These are phyloP conservation scores for Musa acuminata DNA, from an alignment of 176 grass and related monocot genomes.

Conservation along the genomic window DNA sequence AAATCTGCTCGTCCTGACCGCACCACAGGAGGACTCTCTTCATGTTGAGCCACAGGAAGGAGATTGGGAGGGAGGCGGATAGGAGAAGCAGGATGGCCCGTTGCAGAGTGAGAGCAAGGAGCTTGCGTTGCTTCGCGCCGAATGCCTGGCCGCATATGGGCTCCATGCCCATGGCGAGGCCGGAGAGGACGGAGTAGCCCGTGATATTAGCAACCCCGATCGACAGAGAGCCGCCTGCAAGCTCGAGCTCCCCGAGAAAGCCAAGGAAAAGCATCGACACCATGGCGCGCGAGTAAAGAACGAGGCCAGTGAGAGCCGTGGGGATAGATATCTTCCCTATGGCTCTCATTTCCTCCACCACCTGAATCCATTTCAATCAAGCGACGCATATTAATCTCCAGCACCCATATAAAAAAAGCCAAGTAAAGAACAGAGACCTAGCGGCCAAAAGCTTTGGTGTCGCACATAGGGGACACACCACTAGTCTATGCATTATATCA, in stretches of 20 bases:
- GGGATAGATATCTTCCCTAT: constrained; percentile 77
- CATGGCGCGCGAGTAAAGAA: constrained; percentile 81
- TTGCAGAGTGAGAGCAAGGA: constrained; percentile 74
- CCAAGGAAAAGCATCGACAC: constrained; percentile 97
- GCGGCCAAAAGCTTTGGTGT: neutral
- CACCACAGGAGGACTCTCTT: constrained; percentile 31
- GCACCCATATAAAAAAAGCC: neutral
- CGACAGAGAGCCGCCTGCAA: constrained; percentile 73
- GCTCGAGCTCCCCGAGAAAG: constrained; percentile 55
- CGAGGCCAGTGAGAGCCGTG: constrained; percentile 65
- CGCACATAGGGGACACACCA: no score
- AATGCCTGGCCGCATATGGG: constrained; percentile 94
- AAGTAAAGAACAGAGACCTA: neutral
- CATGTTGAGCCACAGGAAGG: constrained; percentile 46
- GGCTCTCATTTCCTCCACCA: constrained; percentile 54
- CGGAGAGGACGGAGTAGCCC: constrained; percentile 83
- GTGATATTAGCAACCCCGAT: constrained; percentile 96
- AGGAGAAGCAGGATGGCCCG: constrained; percentile 76
- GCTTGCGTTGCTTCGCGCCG: constrained; percentile 49
- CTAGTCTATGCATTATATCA: neutral
- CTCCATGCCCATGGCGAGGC: constrained; percentile 90
- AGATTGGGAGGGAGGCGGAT: constrained; percentile 51
- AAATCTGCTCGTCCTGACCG: constrained; percentile 62
- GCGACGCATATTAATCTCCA: constrained; percentile 6
- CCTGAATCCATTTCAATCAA: constrained; percentile 43